These are phyloP conservation scores for Ascochyta clinopodiicola DNA, from an alignment of 2,329 filamentous ascomycete species.

Conservation along the genomic window DNA sequence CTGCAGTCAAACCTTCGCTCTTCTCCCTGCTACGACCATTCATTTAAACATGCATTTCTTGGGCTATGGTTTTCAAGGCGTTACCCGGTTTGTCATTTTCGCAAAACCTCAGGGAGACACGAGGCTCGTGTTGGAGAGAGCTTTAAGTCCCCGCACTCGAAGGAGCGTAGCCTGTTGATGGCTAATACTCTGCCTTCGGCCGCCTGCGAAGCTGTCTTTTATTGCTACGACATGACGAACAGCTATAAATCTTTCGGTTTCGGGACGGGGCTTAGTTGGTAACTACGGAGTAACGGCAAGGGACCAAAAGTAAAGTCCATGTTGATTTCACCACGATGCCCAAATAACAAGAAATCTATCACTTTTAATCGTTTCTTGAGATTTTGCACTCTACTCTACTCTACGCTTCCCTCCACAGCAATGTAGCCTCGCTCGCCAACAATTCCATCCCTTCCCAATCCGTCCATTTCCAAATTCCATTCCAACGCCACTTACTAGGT, in stretches of 20 bases:
- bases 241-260: not conserved
- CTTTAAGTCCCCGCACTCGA: not conserved
- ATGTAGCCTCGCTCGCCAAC: too few relatives aligned
- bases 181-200: not conserved
- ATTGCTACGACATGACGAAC: not conserved
- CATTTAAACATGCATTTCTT: not conserved
- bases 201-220: not conserved
- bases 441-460: too few relatives aligned
- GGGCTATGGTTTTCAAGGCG: not conserved
- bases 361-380: too few relatives aligned
- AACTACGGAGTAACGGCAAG: not conserved
- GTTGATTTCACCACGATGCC: not conserved
- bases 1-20: not conserved
- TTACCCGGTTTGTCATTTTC: not conserved
- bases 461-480: too few relatives aligned
- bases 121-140: not conserved
- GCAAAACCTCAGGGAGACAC: not conserved
- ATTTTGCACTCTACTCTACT: not conserved
- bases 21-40: not conserved
- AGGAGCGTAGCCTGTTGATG: not conserved
- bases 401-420: too few relatives aligned
- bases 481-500: not conserved
- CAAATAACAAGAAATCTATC: not conserved
- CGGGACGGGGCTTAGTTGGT: not conserved
- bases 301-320: constrained; percentile 5